These are phyloP conservation scores for Trichoderma atrobrunneum DNA, from an alignment of 2,329 filamentous ascomycete genomes.

Conservation along the genomic window DNA sequence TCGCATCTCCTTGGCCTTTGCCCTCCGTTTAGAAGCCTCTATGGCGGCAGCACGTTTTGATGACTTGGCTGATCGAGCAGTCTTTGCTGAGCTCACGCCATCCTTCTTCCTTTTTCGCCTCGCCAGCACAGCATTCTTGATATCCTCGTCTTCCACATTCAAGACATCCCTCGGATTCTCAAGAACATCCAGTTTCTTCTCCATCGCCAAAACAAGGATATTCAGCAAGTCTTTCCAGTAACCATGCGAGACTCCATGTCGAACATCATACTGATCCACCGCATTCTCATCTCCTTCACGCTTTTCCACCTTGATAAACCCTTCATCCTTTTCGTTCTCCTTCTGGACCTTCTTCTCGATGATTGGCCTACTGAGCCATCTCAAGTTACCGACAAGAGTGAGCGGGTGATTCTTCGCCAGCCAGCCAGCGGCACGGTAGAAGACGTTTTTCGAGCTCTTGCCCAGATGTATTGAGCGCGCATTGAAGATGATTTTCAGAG, in stretches of 20 bases:
- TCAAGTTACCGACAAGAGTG: constrained; percentile 52
- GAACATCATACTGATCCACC: constrained; percentile 39
- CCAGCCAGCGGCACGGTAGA: constrained; percentile 57
- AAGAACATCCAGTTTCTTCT: constrained; percentile 44
- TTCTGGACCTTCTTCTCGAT: constrained; percentile 52
- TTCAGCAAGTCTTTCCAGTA: constrained; percentile 64
- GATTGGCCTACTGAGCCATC: constrained; percentile 54
- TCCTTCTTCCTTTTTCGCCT: neutral
- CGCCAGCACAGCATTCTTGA: constrained; percentile 10
- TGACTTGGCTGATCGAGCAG: neutral
- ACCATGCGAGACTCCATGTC: constrained; percentile 52
- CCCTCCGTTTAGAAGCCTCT: neutral
- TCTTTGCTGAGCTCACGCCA: neutral
- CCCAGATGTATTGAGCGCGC: constrained; percentile 59
- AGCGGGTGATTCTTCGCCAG: constrained; percentile 52
- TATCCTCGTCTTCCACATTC: constrained; percentile 35
- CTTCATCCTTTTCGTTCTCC: constrained; percentile 31
- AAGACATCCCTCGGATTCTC: constrained; percentile 41
- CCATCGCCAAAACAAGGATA: constrained; percentile 50
- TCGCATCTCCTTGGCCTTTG: neutral
- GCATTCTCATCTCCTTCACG: constrained; percentile 37
- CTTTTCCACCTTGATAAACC: constrained; percentile 33
- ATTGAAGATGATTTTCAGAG: constrained; percentile 60
- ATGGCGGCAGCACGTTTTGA: neutral
- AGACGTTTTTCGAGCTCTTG: constrained; percentile 46